Base-by-base conservation (phyloP, 306 rosid species). In the Pachyrhizus erosus region DNA sequence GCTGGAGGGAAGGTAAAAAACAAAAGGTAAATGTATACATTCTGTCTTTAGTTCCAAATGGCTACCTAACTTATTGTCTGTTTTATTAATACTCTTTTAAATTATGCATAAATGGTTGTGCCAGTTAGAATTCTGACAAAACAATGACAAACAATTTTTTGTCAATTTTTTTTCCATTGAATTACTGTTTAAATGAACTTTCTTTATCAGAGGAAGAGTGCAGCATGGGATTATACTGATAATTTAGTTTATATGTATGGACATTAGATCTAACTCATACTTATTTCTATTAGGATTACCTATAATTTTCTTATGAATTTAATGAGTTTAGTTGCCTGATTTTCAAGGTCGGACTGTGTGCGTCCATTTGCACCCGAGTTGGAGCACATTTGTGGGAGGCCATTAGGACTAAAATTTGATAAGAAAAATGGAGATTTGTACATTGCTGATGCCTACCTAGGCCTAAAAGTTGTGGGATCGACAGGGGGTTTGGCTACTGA, bases 351-450 rank as follows among this genome's bases (percentile, higher is more conserved):
- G 82, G 84, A 75, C 15, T 96, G 99, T 39, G 54, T 75, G 8
- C 89, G 87, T 65, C 96, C 98, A 45, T 88, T 92, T 70, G 99
- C 98, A 24, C 98, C 81, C 39, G 96, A 96, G 58, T 33, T 90
- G 89, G 99, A 96, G 89, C 98, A 93, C 70, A 70, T 91, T 40
- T 96, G 99, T 80, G 99, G 98, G 82, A 89, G 98, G 77, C 99
- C 98, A 29, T 84, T 96, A 75, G 99, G 98, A 51, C 82, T 93
- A 20, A 89, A 81, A 55, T 96, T 93, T 51, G 92, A 92, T 34
- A 88, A 88, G 91, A 89, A 89, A 84, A 96, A 73, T 33, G 97
- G 97, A 77, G 94, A 96, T 75, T 87, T 96, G 20, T 96, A 91
- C 57, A 89, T 92, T 27, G 99, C 99, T 4, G 99, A 96, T 84